Base-by-base conservation (phyloP, 2,329 filamentous ascomycete species). In the Zymoseptoria passerinii region DNA sequence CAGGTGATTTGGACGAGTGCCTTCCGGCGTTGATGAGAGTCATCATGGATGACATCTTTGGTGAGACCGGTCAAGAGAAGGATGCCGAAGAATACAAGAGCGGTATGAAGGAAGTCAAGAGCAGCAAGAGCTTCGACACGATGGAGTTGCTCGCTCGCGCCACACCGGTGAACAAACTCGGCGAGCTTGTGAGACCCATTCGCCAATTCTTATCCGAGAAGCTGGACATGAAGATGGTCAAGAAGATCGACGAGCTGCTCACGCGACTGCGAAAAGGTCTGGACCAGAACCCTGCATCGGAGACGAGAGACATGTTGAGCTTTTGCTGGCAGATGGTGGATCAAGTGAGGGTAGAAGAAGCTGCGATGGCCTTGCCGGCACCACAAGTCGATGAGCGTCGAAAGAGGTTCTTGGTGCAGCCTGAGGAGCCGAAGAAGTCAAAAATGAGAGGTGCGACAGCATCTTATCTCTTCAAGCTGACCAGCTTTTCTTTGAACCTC, bases 1-100 rank as follows among this genome's bases (percentile, higher is more conserved):
- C 90, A 18, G 94, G 95, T 23, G 90, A 92, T 66, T 77, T 99
- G 28, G 90, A 99, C 69, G 92, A 96, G 70, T 96, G 92, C 68
- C 78, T 96, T 8, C 77, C 82, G 2, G 81, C 87, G 9, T 85
- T 97, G 50, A 85, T 95, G 51, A 81, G 84, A 1, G 84, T 99
- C 50, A 87, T 97, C 63, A 94, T 99, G 89, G 94, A 99, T 68
- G 95, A 99, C 70, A 94, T 95, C 10, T 99, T 99, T 70, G 95
- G 95, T 28, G 84, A 85, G 5, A 88, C 88, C 35, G 94, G 94
- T 1, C 89, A 96, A 75, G 92, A 99, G 70, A 99, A 99, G 74
- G 94, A 99, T 67, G 92, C 92, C 0, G 91, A 96, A 67, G 94
- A 92, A 55, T 99, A 99, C 72, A 87, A 88, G 57, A 96, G 86